These are phyloP conservation scores for Candida insectalens DNA, from an alignment of 805 yeast species.

Conservation along the genomic window DNA sequence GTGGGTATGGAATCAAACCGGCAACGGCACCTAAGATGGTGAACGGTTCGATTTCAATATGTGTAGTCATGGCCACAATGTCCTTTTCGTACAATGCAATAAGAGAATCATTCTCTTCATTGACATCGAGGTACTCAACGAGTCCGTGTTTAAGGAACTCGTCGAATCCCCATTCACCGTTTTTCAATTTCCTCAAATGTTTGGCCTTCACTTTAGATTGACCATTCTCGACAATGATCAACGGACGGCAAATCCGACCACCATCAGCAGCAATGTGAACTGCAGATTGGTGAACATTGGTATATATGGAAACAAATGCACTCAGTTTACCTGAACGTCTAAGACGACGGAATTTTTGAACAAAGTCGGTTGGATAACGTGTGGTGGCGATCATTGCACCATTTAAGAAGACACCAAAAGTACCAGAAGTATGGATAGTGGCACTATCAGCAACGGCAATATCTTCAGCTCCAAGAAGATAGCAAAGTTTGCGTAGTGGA, in stretches of 20 bases:
- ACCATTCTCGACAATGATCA: slow-evolving; percentile 77
- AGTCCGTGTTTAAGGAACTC: slow-evolving; percentile 79
- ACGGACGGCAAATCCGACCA: slow-evolving; percentile 95
- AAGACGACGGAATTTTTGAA: slow-evolving; percentile 62
- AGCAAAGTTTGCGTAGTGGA: slow-evolving; percentile 73
- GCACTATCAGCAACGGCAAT: slow-evolving; percentile 75
- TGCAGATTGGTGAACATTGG: slow-evolving; percentile 81
- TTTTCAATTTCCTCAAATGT: slow-evolving; percentile 54
- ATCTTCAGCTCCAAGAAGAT: slow-evolving; percentile 81
- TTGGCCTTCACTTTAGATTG: slow-evolving; percentile 58
- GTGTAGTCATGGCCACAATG: slow-evolving; percentile 56
- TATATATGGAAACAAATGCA: slow-evolving; percentile 83
- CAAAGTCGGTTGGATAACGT: slow-evolving; percentile 77
- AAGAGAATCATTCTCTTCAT: slow-evolving; percentile 90
- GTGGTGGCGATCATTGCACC: slow-evolving; percentile 94
- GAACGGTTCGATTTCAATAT: slow-evolving; percentile 92
- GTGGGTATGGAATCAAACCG: slow-evolving; percentile 86
- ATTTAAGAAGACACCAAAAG: slow-evolving; percentile 79
- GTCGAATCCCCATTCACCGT: slow-evolving; percentile 79
- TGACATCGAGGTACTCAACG: slow-evolving; percentile 93
- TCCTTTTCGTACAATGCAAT: slow-evolving; percentile 82
- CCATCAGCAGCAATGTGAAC: slow-evolving; percentile 99
- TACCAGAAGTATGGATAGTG: slow-evolving; percentile 64
- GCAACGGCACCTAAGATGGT: slow-evolving; percentile 91
- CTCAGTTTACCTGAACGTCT: slow-evolving; percentile 82